Percentiles rank a stretch among this genome's conserved stretches.
Evolutionary conservation across 176 grass and related monocot genomes (phyloP).

Genomic region (Paspalum vaginatum): DNA sequence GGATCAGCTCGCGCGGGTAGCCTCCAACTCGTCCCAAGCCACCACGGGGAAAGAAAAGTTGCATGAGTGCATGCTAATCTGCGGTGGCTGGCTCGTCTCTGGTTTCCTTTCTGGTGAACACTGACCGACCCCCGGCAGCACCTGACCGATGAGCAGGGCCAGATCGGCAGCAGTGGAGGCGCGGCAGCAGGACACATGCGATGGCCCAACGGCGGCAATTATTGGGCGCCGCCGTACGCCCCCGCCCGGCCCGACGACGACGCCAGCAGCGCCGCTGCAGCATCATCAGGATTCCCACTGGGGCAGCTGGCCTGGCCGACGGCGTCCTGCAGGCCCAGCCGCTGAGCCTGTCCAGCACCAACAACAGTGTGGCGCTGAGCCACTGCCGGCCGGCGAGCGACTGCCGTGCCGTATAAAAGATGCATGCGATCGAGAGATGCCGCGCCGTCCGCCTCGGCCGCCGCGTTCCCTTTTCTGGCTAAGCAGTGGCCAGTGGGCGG

Average conservation of each 20-base stretch:
- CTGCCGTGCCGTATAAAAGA: neutral
- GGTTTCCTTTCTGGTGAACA: neutral
- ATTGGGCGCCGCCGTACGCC: conserved; percentile 41
- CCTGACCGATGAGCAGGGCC: conserved; percentile 22
- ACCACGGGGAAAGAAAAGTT: too few relatives aligned
- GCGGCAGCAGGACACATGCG: conserved; percentile 24
- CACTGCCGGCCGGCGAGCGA: neutral
- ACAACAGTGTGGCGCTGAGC: neutral
- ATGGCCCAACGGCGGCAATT: conserved; percentile 33
- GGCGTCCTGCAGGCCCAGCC: conserved; percentile 29
- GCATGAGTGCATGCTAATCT: neutral
- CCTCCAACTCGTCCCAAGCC: too few relatives aligned
- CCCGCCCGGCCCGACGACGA: neutral
- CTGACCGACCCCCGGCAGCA: neutral
- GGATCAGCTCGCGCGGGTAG: neutral
- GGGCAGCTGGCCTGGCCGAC: conserved; percentile 2
- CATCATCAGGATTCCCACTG: conserved; percentile 85
- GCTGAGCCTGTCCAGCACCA: conserved; percentile 16
- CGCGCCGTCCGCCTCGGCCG: neutral
- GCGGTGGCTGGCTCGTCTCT: neutral
- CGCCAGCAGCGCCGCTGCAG: conserved; percentile 44
- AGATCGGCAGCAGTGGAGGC: conserved; percentile 32
- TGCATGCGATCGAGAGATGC: neutral
- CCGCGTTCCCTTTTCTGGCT: neutral
- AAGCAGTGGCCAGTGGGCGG: neutral